Conservation (phyloP, 129 eudicot genomes). For the Escallonia rubra region DNA sequence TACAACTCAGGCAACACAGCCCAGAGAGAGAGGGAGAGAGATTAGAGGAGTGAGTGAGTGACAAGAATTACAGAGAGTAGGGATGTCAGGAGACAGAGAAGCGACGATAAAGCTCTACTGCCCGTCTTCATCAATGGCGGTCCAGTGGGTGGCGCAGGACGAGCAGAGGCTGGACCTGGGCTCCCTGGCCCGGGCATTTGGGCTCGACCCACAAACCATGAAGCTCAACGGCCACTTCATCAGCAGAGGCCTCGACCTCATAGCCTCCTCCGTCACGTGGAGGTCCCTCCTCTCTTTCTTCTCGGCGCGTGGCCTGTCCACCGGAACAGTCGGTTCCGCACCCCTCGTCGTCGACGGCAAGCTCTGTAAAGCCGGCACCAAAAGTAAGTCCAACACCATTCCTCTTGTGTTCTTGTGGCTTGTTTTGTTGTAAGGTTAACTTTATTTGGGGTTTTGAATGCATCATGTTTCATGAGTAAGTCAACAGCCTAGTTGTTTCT, state of each 20-base stretch:
- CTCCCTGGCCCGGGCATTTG: slow-evolving; percentile 58
- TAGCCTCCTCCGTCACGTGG: slow-evolving; percentile 91
- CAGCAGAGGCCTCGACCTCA: slow-evolving; percentile 62
- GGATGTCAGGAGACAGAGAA: slow-evolving; percentile 16
- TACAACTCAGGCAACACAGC: too few relatives aligned
- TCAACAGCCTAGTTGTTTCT: too few relatives aligned
- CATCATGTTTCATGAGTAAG: too few relatives aligned
- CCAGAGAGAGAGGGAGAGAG: neutral
- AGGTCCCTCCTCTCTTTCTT: slow-evolving; percentile 68
- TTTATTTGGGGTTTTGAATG: too few relatives aligned
- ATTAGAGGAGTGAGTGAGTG: neutral
- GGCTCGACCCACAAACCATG: slow-evolving; percentile 64
- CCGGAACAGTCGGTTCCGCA: slow-evolving; percentile 45
- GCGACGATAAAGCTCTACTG: slow-evolving; percentile 47
- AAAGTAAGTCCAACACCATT: slow-evolving; percentile 33
- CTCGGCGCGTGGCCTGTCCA: slow-evolving; percentile 53
- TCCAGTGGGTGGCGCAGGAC: slow-evolving; percentile 46
- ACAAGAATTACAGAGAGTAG: neutral
- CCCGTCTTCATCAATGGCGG: slow-evolving; percentile 44
- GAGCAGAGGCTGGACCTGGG: slow-evolving; percentile 66
- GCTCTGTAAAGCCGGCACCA: slow-evolving; percentile 50
- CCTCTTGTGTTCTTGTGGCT: too few relatives aligned
- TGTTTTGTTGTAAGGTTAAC: too few relatives aligned
- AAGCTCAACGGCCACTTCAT: slow-evolving; percentile 86
- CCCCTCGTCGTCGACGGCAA: slow-evolving; percentile 67